Evolutionary conservation across 106 monocot species (phyloP), one percentile per base, ranked within the genome.

Genomic region (Dendrobium chrysotoxum): DNA sequence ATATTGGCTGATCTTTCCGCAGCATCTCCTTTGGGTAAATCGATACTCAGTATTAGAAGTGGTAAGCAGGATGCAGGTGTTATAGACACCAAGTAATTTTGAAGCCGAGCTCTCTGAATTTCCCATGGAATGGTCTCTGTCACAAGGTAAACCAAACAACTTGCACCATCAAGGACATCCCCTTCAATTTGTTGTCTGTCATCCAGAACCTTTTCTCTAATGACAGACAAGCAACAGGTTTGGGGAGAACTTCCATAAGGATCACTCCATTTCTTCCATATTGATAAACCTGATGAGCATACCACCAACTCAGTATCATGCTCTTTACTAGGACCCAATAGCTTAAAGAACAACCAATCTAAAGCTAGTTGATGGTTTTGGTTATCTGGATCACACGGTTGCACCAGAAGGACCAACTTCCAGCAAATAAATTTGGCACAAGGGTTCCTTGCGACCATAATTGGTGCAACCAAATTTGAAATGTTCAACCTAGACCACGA

Each of bases 291-390:
- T 57, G 93, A 41, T 38, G 72, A 82, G 45, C 76, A 87, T 75
- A 91, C 66, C 67, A 93, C 28, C 7, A 81, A 77, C 12, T 84
- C 89, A 54, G 85, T 72, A 78, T 86, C 81, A 45, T 82, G 40
- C 75, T 41, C 80, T 23, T 38, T 78, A 40, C 28, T 76, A 76
- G 53, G 31, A 40, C 92, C 95, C 80, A 88, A 81, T 31, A 99
- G 83, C 78, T 99, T 99, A 46, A 84, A 84, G 11, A 72, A 82
- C 79, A 95, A 84, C 99, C 99, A 99, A 68, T 80, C 90, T n/a
- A 80, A 86, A 61, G 85, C 82, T 70, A 84, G 66, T 35, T 78
- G 74, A 83, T 90, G 25, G 9, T 76, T 28, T 78, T 84, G 80
- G 53, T 64, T 70, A 31, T 80, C 79, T 15, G 72, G 57, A 35